Percentiles rank a stretch among this genome's conserved stretches.
Evolutionary conservation across 2,329 filamentous ascomycete species (phyloP).

Genomic region (Huntiella savannae): DNA sequence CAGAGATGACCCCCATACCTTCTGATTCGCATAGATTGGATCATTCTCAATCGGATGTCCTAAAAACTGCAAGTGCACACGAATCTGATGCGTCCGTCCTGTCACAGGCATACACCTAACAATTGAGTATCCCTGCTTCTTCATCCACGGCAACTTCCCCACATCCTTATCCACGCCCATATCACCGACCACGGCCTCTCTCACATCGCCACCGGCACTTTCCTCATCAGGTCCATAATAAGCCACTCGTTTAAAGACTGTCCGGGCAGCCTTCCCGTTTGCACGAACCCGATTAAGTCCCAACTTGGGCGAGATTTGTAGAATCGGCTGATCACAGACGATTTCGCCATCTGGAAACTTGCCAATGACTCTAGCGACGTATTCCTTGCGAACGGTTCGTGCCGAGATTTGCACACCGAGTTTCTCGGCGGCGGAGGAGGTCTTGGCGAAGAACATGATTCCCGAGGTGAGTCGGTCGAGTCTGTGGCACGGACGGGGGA

Average conservation of each 20-base stretch:
- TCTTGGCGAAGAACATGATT: slow-evolving; percentile 95
- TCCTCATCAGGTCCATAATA: slow-evolving; percentile 50
- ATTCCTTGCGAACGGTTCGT: slow-evolving; percentile 83
- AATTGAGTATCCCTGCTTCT: slow-evolving; percentile 72
- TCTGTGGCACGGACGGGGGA: slow-evolving; percentile 64
- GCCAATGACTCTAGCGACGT: slow-evolving; percentile 77
- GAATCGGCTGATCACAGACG: slow-evolving; percentile 80
- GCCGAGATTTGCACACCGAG: slow-evolving; percentile 59
- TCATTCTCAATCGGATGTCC: slow-evolving; percentile 95
- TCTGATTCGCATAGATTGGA: slow-evolving; percentile 88
- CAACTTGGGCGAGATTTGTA: slow-evolving; percentile 86
- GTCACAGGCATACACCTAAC: slow-evolving; percentile 88
- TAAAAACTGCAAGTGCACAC: slow-evolving; percentile 85
- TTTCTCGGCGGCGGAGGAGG: slow-evolving; percentile 56
- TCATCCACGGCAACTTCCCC: slow-evolving; percentile 23
- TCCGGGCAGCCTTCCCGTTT: slow-evolving; percentile 74
- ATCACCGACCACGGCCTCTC: slow-evolving; percentile 4
- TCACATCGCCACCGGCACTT: slow-evolving; percentile 12
- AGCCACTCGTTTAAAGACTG: slow-evolving; percentile 80
- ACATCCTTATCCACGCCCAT: slow-evolving; percentile 12
- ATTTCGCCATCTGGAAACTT: slow-evolving; percentile 82
- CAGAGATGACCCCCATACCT: slow-evolving; percentile 70
- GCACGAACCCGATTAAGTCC: slow-evolving; percentile 88
- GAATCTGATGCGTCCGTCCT: slow-evolving; percentile 82
- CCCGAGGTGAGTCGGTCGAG: slow-evolving; percentile 86